Evolutionary conservation across 202 grass and related monocot species (phyloP).

Genomic region (Carex arenaria): DNA sequence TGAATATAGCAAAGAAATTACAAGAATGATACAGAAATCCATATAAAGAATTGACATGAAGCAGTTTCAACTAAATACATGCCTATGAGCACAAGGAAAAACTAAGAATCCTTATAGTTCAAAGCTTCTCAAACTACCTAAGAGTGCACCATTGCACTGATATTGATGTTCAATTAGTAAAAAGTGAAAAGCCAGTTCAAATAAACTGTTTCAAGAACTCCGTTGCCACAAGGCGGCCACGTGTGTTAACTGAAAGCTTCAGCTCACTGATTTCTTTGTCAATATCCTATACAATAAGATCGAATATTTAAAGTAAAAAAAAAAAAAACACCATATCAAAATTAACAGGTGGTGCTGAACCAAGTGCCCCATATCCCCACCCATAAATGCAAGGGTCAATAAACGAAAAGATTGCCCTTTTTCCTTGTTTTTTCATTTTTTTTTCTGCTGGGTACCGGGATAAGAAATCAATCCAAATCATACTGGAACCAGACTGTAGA

Average conservation of each 20-base stretch:
- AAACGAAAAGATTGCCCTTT: not conserved
- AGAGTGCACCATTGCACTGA: not conserved
- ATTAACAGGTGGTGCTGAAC: not conserved
- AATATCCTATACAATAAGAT: slow-evolving; percentile 55
- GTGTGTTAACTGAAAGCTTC: slow-evolving; percentile 88
- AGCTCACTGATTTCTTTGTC: slow-evolving; percentile 97
- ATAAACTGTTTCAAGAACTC: slow-evolving; percentile 97
- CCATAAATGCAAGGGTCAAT: not conserved
- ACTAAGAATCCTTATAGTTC: not conserved
- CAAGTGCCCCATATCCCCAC: not conserved
- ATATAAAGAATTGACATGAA: not conserved
- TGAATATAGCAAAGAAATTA: not conserved
- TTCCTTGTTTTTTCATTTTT: not conserved
- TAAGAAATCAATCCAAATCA: not conserved
- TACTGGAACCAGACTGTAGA: not conserved
- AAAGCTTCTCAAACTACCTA: not conserved
- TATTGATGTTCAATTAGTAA: not conserved
- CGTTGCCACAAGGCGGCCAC: slow-evolving; percentile 78
- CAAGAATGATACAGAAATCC: not conserved
- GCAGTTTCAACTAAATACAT: not conserved
- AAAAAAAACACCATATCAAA: not conserved
- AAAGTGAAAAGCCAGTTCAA: slow-evolving; percentile 24
- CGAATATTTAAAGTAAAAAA: not conserved
- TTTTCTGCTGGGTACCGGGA: not conserved
- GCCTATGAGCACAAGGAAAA: not conserved